Conservation (phyloP, 1,284 basidiomycete genomes). For the Marasmius fiardii region DNA sequence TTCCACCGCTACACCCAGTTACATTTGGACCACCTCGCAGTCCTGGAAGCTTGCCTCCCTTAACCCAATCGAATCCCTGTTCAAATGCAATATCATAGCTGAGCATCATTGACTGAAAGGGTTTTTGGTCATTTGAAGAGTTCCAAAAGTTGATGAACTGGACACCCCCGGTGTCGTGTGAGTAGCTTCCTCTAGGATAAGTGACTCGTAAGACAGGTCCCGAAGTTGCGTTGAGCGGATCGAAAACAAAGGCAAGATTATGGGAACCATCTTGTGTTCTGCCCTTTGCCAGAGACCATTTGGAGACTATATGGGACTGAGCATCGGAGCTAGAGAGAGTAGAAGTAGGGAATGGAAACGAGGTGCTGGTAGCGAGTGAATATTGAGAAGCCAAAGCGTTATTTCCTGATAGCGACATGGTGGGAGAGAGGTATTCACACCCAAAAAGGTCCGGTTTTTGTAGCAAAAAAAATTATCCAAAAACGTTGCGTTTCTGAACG, state of each 20-base stretch:
- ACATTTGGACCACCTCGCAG: constrained; percentile 60
- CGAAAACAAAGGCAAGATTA: constrained; percentile 58
- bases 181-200: constrained; percentile 60
- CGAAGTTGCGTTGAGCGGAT: constrained; percentile 57
- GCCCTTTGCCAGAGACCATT: constrained; percentile 61
- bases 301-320: constrained; percentile 48
- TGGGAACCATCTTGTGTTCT: constrained; percentile 53
- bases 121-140: constrained; percentile 42
- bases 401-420: constrained; percentile 21
- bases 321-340: constrained; percentile 50
- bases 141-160: constrained; percentile 70
- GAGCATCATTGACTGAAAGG: constrained; percentile 61
- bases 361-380: constrained; percentile 58
- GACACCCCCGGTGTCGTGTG: constrained; percentile 56
- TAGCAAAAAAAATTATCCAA: too few relatives aligned
- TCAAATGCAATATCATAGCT: constrained; percentile 75
- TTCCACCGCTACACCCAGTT: constrained; percentile 64
- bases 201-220: constrained; percentile 63
- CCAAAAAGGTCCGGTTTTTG: too few relatives aligned
- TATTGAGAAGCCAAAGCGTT: constrained; percentile 49
- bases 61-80: constrained; percentile 63
- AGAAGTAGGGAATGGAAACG: constrained; percentile 63
- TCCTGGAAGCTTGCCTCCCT: constrained; percentile 71
- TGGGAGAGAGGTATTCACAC: too few relatives aligned
- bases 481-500: too few relatives aligned